Conservation (phyloP, 176 grass and related monocot species). For the Pontederia crassipes region DNA sequence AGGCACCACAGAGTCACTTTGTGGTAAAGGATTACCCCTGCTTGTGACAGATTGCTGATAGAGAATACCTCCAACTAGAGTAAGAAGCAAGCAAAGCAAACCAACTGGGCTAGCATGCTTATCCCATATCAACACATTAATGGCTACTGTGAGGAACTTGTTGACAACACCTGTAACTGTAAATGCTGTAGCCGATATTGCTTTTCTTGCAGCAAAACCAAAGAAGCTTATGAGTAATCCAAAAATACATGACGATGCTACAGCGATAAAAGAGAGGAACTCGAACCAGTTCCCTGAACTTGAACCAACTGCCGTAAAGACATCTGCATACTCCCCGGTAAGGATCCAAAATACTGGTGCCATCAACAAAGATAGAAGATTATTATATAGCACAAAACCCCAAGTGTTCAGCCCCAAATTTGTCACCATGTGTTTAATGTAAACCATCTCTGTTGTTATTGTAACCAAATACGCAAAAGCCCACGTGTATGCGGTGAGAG, state of each 20-base stretch:
- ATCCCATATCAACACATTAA: conserved; percentile 22
- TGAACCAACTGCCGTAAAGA: conserved; percentile 3
- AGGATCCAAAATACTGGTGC: conserved; percentile 8
- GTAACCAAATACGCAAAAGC: conserved; percentile 15
- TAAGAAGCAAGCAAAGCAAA: conserved; percentile 15
- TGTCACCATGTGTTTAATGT: conserved; percentile 22
- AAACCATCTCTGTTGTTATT: conserved; percentile 17
- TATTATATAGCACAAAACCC: conserved; percentile 21
- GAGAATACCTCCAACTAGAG: conserved; percentile 14
- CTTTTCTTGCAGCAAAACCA: conserved; percentile 21
- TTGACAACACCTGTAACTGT: conserved; percentile 19
- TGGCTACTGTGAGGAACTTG: conserved; percentile 19
- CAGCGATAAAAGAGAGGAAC: not conserved
- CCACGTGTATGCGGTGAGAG: conserved; percentile 16
- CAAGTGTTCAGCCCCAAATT: conserved; percentile 17
- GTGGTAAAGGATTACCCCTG: not conserved
- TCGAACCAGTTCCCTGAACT: conserved; percentile 6
- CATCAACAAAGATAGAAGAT: conserved; percentile 18
- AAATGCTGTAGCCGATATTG: conserved; percentile 23
- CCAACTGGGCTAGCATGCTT: conserved; percentile 17
- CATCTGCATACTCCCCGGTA: conserved; percentile 15
- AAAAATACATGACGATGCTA: conserved; percentile 12
- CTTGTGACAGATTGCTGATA: conserved; percentile 17
- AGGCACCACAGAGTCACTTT: not conserved
- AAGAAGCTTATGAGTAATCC: conserved; percentile 22